Conservation (phyloP, 139 green algal species). For the Astrephomene gubernaculifera region DNA sequence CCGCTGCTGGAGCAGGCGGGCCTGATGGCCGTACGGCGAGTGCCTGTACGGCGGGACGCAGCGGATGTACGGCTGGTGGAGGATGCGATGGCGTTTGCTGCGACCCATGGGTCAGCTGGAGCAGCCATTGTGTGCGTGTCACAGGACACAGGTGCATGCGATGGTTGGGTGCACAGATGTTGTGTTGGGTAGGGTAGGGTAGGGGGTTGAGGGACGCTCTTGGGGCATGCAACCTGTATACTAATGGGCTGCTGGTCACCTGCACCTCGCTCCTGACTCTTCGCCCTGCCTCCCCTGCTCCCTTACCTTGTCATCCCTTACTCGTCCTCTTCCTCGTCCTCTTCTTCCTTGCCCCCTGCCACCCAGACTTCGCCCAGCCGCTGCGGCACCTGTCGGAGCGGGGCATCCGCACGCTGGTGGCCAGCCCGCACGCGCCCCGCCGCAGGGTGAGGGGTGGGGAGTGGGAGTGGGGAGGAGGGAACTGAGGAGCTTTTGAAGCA, state of each 20-base stretch:
- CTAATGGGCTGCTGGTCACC: not conserved
- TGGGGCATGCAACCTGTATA: not conserved
- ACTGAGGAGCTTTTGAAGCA: not conserved
- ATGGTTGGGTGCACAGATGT: not conserved
- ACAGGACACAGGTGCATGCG: constrained; percentile 19
- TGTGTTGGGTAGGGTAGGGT: not conserved
- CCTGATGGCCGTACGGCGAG: not conserved
- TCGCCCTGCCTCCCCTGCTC: no score
- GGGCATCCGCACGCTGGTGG: not conserved
- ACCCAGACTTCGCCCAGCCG: constrained; percentile 10
- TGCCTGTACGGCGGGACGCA: constrained; percentile 22
- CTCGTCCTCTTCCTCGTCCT: not conserved
- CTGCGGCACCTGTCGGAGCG: constrained; percentile 26
- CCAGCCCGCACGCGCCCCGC: not conserved
- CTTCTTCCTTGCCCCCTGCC: not conserved
- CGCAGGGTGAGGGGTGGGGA: not conserved
- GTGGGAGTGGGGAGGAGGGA: not conserved
- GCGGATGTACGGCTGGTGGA: constrained; percentile 10
- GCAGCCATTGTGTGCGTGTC: constrained; percentile 18
- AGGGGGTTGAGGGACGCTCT: not conserved
- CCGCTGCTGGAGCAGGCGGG: not conserved
- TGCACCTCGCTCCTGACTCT: no score
- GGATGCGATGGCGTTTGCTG: constrained; percentile 11
- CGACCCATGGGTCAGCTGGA: not conserved
- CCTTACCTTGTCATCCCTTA: not conserved